A percentile compares a stretch with the other conserved stretches of the same genome.
These are phyloP conservation scores for Starmerella sp. DNA, from an alignment of 805 yeast genomes.

Conservation along the genomic window DNA sequence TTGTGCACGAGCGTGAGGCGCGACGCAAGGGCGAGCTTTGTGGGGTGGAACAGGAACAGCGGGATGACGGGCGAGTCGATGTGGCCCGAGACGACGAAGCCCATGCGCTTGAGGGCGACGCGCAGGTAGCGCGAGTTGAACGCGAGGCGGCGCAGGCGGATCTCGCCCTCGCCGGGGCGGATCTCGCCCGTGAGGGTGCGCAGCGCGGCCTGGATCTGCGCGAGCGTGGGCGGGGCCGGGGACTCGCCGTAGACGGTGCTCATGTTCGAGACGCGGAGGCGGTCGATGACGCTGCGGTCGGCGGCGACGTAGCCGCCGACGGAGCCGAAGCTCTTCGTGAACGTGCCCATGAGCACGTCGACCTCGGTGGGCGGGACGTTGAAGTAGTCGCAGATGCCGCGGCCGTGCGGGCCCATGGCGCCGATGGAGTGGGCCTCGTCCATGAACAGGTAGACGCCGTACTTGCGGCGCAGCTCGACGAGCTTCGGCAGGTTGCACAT, in stretches of 20 bases:
- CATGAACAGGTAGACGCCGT: conserved; percentile 79
- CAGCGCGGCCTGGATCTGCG: conserved; percentile 74
- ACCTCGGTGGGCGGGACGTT: conserved; percentile 62
- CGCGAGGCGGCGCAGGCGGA: conserved; percentile 84
- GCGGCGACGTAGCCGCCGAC: conserved; percentile 97
- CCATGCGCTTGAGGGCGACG: conserved; percentile 79
- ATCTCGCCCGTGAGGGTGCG: conserved; percentile 68
- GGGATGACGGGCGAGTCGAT: conserved; percentile 97
- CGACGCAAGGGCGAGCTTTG: conserved; percentile 88
- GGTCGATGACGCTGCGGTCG: conserved; percentile 53
- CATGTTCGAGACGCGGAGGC: conserved; percentile 59
- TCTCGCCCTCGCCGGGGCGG: conserved; percentile 86
- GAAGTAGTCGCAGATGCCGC: conserved; percentile 92
- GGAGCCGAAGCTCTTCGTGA: conserved; percentile 96
- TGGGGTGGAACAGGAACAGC: conserved; percentile 72
- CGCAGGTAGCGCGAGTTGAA: conserved; percentile 91
- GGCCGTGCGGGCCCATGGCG: conserved; percentile 91
- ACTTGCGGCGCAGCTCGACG: conserved; percentile 63
- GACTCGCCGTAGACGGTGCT: conserved; percentile 73
- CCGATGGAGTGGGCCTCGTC: conserved; percentile 99
- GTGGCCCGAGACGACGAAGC: conserved; percentile 87
- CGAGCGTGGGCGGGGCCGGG: conserved; percentile 80
- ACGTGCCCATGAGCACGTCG: conserved; percentile 93
- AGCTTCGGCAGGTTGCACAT: conserved; percentile 69
- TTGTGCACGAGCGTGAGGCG: conserved; percentile 66